These are phyloP conservation scores for Colletotrichum horii DNA, from an alignment of 2,329 filamentous ascomycete species.

Conservation along the genomic window DNA sequence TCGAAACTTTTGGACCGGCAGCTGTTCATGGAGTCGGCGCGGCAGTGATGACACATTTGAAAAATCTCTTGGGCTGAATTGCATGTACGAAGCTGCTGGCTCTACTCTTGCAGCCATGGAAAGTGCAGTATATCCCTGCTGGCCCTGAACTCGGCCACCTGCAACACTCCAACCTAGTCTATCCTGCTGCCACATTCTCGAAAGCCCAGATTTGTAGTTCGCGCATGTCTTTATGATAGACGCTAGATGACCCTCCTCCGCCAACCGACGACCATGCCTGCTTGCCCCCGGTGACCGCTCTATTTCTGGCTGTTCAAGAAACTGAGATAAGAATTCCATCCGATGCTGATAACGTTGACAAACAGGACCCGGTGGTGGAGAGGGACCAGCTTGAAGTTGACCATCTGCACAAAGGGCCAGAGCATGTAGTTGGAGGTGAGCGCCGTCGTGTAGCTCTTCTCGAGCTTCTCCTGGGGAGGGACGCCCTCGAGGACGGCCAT, in stretches of 20 bases:
- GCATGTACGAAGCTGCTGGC: background rate
- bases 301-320: conserved; percentile 57
- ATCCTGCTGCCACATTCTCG: background rate
- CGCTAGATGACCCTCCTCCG: background rate
- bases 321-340: conserved; percentile 71
- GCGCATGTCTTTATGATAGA: background rate
- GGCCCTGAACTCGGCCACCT: background rate
- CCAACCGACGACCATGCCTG: background rate
- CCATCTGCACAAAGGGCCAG: conserved; percentile 84
- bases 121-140: background rate
- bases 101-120: background rate
- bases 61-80: background rate
- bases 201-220: background rate
- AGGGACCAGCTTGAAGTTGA: conserved; percentile 89
- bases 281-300: background rate
- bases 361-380: conserved; percentile 83
- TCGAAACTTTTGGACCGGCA: background rate
- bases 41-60: fast-evolving
- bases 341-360: conserved; percentile 79
- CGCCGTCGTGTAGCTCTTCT: conserved; percentile 72
- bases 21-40: background rate
- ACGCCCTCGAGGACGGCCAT: conserved; percentile 84
- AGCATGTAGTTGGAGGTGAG: conserved; percentile 85
- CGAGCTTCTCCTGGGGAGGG: conserved; percentile 67
- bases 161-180: background rate